phyloP scores from a whole-genome alignment of 2,329 filamentous ascomycete species.

The Xylariaceae sp. region DNA sequence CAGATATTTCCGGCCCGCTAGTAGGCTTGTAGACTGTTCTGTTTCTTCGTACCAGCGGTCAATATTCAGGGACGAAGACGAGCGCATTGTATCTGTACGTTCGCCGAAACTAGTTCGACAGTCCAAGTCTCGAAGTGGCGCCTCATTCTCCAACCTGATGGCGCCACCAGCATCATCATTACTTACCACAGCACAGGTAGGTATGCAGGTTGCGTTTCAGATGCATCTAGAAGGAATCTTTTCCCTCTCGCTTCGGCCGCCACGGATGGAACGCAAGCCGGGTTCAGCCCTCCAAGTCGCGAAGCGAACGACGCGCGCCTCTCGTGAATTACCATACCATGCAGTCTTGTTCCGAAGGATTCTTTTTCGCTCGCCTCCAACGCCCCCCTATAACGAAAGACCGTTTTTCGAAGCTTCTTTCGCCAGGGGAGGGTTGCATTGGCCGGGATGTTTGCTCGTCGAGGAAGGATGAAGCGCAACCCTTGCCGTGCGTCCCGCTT shows the following conservation, averaged over 20 bases:
- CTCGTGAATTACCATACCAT: too few relatives aligned
- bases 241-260: background rate
- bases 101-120: background rate
- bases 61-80: background rate
- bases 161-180: background rate
- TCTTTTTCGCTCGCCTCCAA: background rate
- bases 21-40: background rate
- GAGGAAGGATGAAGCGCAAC: too few relatives aligned
- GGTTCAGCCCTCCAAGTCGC: background rate
- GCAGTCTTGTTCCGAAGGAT: background rate
- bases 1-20: background rate
- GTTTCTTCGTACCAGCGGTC: too few relatives aligned
- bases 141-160: background rate
- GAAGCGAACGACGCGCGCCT: background rate
- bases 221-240: background rate
- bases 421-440: background rate
- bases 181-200: background rate
- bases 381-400: background rate
- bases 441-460: background rate
- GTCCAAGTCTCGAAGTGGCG: too few relatives aligned
- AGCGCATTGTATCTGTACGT: background rate
- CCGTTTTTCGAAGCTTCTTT: background rate
- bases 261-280: background rate
- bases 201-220: background rate
- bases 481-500: too few relatives aligned